These are phyloP conservation scores for Boletus eberwhitei DNA, from an alignment of 768 basidiomycete genomes.

Conservation along the genomic window DNA sequence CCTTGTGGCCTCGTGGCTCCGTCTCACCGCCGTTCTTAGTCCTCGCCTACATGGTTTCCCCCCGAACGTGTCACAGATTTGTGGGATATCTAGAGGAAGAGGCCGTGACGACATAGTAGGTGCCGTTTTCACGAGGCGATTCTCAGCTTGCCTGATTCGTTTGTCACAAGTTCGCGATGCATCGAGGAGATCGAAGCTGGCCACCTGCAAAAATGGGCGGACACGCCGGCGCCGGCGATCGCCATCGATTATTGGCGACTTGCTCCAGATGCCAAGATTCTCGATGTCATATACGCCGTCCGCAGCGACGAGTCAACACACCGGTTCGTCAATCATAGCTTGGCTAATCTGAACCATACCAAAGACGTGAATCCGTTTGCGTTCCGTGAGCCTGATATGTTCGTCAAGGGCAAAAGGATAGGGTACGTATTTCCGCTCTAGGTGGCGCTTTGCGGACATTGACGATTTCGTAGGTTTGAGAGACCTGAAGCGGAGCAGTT, in stretches of 20 bases:
- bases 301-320: conserved; percentile 93
- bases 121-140: conserved; percentile 20
- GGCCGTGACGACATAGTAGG: conserved; percentile 88
- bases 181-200: conserved; percentile 83
- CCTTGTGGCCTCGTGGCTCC: conserved; percentile 11
- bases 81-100: conserved; percentile 94
- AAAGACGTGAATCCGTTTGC: conserved; percentile 91
- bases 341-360: conserved; percentile 76
- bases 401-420: conserved; percentile 69
- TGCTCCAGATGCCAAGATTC: conserved; percentile 62
- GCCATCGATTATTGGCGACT: conserved; percentile 96
- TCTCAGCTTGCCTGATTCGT: conserved; percentile 15
- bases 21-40: conserved; percentile 41
- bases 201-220: conserved; percentile 75
- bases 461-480: conserved; percentile 50
- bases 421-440: conserved; percentile 48
- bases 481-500: conserved; percentile 64
- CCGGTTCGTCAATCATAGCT: conserved; percentile 92
- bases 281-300: conserved; percentile 89
- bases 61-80: conserved; percentile 80
- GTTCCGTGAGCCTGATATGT: conserved; percentile 84
- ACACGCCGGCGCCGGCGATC: conserved; percentile 77
- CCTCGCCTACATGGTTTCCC: conserved; percentile 74
- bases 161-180: conserved; percentile 59
- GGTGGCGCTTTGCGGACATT: conserved; percentile 15